Evolutionary conservation across 306 rosid species (phyloP).

Genomic region (Quercus robur): DNA sequence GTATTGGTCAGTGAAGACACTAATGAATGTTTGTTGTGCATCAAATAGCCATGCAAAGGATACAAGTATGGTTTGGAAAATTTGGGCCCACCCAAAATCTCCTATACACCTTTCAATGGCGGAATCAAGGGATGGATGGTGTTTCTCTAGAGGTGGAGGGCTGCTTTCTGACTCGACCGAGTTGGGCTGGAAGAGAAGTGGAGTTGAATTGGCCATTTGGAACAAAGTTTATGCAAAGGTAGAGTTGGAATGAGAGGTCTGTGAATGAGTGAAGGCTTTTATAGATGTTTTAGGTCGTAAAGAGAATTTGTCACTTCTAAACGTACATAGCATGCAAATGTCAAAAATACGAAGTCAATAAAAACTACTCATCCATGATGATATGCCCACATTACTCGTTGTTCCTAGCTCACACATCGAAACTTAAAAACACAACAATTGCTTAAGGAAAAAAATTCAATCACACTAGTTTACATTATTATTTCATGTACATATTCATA

Average conservation of each 20-base stretch:
- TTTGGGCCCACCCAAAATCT: conserved; percentile 41
- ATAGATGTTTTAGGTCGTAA: not conserved
- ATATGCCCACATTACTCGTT: no score
- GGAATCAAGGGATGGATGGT: conserved; percentile 46
- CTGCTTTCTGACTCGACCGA: conserved; percentile 7
- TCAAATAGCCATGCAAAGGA: conserved; percentile 55
- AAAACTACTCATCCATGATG: no score
- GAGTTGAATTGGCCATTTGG: conserved; percentile 28
- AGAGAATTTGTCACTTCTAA: no score
- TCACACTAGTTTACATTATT: no score
- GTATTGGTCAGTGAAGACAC: conserved; percentile 46
- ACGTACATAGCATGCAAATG: no score
- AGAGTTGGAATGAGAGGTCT: not conserved
- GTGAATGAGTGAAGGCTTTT: not conserved
- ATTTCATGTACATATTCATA: no score
- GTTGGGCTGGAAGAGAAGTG: conserved; percentile 21
- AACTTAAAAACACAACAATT: no score
- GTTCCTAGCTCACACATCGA: no score
- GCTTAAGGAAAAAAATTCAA: no score
- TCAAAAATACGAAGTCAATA: no score
- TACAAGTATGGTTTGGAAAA: conserved; percentile 45
- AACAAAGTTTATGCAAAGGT: not conserved
- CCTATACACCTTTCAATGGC: conserved; percentile 43
- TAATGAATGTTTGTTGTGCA: conserved; percentile 59
- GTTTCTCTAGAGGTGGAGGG: not conserved